Base-by-base conservation (phyloP, 1,284 basidiomycete species). In the Puccinia triticina region DNA sequence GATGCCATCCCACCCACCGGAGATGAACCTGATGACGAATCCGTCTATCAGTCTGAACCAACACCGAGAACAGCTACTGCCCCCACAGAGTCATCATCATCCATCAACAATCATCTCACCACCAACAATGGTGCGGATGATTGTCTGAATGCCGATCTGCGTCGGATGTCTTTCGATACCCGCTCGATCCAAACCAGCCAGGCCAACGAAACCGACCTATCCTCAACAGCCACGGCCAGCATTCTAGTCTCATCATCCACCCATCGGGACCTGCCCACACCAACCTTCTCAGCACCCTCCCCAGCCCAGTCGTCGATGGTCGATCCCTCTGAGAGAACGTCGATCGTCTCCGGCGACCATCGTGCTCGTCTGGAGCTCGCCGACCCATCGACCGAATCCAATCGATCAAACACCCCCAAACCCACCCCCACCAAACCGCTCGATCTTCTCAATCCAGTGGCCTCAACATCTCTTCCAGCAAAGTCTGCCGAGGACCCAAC, bases 21-120 rank as follows among this genome's bases (percentile, higher is more conserved):
- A 18, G 53, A 57, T 72, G 67, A 79, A 59, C 57, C 66, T 2
- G 77, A 79, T 48, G 77, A 79, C 12, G 66, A 79, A 26, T 59
- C 66, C 26, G 29, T 46, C 37, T 67, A 71, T 79, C 66, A 50
- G 37, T 72, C 77, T 40, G 50, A 72, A 57, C 50, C 48, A 0
- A 61, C n/a, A 18, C 66, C 69, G n/a, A 80, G 48, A 53, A 61
- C 55, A 34, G 48, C 43, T 34, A 37, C 40, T 29, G 32, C 55
- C n/a, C n/a, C n/a, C 34, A 29, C 66, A 37, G 53, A 71, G 10
- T 10, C 50, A 53, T 50, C 48, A 50, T 8, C 48, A 50, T 43
- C 64, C 23, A 34, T 37, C n/a, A 29, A 76, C 46, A 46, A 40
- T 40, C 10, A 71, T 48, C 2, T 11, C n/a, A 40, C 5, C 32